A percentile compares a stretch with the other conserved stretches of the same genome.
Evolutionary conservation across 2,329 filamentous ascomycete species (phyloP).

Genomic region (Aspergillus intermedius): DNA sequence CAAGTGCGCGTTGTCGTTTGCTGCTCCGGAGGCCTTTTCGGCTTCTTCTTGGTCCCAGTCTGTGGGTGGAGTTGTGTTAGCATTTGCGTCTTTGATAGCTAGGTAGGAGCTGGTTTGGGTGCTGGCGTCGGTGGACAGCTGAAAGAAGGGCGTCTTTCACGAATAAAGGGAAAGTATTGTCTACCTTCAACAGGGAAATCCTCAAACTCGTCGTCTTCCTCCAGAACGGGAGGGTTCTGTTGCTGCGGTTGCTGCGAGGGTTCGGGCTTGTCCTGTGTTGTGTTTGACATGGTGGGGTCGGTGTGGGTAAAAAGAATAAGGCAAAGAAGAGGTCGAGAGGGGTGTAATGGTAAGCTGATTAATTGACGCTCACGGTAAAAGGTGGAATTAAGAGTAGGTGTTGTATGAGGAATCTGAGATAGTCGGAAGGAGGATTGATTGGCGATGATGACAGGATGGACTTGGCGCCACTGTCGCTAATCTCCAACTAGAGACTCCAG

Average conservation of each 20-base stretch:
- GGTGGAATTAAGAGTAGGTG: not conserved
- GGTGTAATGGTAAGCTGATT: not conserved
- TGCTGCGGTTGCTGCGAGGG: slow-evolving; percentile 42
- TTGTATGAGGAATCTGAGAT: not conserved
- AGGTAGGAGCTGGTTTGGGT: not conserved
- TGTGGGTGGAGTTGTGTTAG: slow-evolving; percentile 28
- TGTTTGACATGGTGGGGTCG: slow-evolving; percentile 41
- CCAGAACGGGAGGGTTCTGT: slow-evolving; percentile 65
- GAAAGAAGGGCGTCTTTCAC: too few species aligned
- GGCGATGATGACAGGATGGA: not conserved
- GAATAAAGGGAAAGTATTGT: not conserved
- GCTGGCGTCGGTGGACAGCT: too few species aligned
- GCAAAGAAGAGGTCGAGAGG: not conserved
- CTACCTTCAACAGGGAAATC: slow-evolving; percentile 95
- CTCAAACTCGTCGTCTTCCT: slow-evolving; percentile 98
- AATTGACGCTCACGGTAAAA: not conserved
- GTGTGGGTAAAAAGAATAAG: not conserved
- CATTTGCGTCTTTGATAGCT: not conserved
- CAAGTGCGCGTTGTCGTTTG: slow-evolving; percentile 62
- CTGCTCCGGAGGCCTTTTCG: slow-evolving; percentile 53
- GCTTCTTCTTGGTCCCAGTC: slow-evolving; percentile 93
- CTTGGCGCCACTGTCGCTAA: too few species aligned
- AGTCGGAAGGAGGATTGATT: not conserved
- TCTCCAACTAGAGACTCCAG: too few species aligned
- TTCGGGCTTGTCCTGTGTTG: slow-evolving; percentile 28